phyloP scores from a whole-genome alignment of 768 basidiomycete genomes.

The Cyathus striatus region DNA sequence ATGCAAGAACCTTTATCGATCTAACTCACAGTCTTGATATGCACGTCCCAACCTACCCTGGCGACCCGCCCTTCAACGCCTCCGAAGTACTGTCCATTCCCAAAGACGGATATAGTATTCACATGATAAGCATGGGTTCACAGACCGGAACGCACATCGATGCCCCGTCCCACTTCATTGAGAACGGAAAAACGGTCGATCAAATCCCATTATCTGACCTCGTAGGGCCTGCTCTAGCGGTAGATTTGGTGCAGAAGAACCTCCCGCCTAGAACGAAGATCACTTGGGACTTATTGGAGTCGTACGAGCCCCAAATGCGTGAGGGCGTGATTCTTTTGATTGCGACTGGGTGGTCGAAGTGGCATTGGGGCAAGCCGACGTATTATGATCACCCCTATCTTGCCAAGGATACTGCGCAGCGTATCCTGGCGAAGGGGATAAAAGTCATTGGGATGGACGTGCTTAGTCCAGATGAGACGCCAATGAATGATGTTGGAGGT shows the following conservation, averaged over 20 bases:
- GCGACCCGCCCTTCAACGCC: conserved; percentile 44
- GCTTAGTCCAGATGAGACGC: conserved; percentile 64
- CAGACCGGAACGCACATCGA: conserved; percentile 82
- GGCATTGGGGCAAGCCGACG: conserved; percentile 38
- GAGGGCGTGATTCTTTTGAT: conserved; percentile 47
- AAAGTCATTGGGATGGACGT: conserved; percentile 59
- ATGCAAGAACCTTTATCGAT: no score
- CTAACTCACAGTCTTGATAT: conserved; percentile 46
- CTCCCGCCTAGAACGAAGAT: conserved; percentile 38
- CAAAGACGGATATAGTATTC: conserved; percentile 46
- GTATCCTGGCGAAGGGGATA: conserved; percentile 46
- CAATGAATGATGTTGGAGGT: conserved; percentile 25
- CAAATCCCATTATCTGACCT: conserved; percentile 49
- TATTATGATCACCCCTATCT: conserved; percentile 70
- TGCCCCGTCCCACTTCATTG: conserved; percentile 69
- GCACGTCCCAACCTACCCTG: conserved; percentile 46
- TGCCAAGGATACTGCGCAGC: conserved; percentile 41
- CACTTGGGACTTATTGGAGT: conserved; percentile 45
- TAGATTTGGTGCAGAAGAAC: conserved; percentile 41
- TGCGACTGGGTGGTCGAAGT: conserved; percentile 62
- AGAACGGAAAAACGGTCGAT: conserved; percentile 50
- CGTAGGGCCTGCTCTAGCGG: conserved; percentile 47
- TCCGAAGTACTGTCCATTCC: conserved; percentile 31
- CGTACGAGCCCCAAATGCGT: conserved; percentile 28
- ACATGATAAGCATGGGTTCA: conserved; percentile 50